These are phyloP conservation scores for Nakazawaea wyomingensis DNA, from an alignment of 805 yeast genomes.

Conservation along the genomic window DNA sequence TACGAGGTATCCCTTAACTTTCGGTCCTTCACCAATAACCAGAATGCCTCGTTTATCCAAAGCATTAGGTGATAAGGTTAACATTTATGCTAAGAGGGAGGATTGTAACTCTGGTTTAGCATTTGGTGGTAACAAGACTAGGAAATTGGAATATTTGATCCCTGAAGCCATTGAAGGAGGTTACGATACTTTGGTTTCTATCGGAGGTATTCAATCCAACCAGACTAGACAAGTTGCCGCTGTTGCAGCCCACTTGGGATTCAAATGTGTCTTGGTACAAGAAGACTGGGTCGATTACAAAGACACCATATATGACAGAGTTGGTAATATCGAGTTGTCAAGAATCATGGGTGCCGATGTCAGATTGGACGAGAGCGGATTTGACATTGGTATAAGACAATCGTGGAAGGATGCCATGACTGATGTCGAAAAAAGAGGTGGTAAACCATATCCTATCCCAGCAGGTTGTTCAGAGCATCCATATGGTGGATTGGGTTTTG, in stretches of 20 bases:
- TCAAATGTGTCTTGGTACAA: constrained; percentile 30
- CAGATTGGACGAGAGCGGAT: constrained; percentile 27
- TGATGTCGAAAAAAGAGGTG: constrained; percentile 23
- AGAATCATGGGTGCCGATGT: constrained; percentile 33
- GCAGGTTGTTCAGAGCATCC: constrained; percentile 33
- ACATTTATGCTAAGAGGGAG: constrained; percentile 30
- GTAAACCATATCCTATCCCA: constrained; percentile 32
- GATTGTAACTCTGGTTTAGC: constrained; percentile 31
- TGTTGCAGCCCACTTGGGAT: constrained; percentile 30
- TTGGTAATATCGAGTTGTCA: constrained; percentile 31
- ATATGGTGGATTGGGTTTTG: constrained; percentile 31
- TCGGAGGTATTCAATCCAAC: constrained; percentile 31
- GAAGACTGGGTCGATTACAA: constrained; percentile 33
- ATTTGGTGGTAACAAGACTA: constrained; percentile 29
- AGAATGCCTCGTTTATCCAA: constrained; percentile 25
- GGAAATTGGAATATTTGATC: constrained; percentile 29
- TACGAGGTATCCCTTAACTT: constrained; percentile 24
- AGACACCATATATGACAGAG: constrained; percentile 29
- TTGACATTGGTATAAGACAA: constrained; percentile 31
- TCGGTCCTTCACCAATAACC: constrained; percentile 31
- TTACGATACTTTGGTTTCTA: constrained; percentile 29
- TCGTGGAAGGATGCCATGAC: constrained; percentile 28
- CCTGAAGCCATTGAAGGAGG: constrained; percentile 29
- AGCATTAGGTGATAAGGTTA: constrained; percentile 25
- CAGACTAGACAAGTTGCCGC: constrained; percentile 32